Percentiles rank a stretch among this genome's conserved stretches.
phyloP scores from a whole-genome alignment of 495 filamentous ascomycete genomes.

The Filosporella fistucella region DNA sequence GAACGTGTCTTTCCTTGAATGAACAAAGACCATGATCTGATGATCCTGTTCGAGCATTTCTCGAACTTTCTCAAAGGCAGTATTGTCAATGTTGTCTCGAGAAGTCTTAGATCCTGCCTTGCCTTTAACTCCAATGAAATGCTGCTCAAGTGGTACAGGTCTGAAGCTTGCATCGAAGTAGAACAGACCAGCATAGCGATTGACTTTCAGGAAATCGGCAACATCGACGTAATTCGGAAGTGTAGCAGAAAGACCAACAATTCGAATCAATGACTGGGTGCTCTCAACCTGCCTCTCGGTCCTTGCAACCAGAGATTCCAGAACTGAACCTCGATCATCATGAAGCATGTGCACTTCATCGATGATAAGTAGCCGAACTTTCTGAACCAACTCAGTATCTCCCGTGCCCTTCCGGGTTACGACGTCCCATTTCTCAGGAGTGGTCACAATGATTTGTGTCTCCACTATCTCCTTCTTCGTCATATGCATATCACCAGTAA shows the following conservation, averaged over 20 bases:
- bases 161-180: slow-evolving; percentile 97
- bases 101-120: slow-evolving; percentile 75
- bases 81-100: slow-evolving; percentile 80
- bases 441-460: slow-evolving; percentile 98
- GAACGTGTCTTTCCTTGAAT: slow-evolving; percentile 91
- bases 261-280: slow-evolving; percentile 93
- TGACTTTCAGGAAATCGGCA: slow-evolving; percentile 93
- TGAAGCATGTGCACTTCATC: slow-evolving; percentile 99
- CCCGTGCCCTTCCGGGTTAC: slow-evolving; percentile 95
- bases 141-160: slow-evolving; percentile 93
- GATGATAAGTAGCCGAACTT: slow-evolving; percentile 93
- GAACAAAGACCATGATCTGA: slow-evolving; percentile 98
- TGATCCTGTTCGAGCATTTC: slow-evolving; percentile 85
- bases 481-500: slow-evolving; percentile 97
- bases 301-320: slow-evolving; percentile 90
- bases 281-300: slow-evolving; percentile 97
- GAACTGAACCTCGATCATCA: slow-evolving; percentile 91
- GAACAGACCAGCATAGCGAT: slow-evolving; percentile 87
- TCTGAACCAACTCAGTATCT: slow-evolving; percentile 95
- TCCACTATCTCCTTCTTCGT: slow-evolving; percentile 93
- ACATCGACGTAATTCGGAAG: slow-evolving; percentile 96
- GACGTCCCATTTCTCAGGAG: slow-evolving; percentile 99
- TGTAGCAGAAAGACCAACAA: slow-evolving; percentile 91
- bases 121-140: slow-evolving; percentile 94
- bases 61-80: slow-evolving; percentile 89